Base-by-base conservation (phyloP, 2,329 filamentous ascomycete species). In the Aspergillus sp. region DNA sequence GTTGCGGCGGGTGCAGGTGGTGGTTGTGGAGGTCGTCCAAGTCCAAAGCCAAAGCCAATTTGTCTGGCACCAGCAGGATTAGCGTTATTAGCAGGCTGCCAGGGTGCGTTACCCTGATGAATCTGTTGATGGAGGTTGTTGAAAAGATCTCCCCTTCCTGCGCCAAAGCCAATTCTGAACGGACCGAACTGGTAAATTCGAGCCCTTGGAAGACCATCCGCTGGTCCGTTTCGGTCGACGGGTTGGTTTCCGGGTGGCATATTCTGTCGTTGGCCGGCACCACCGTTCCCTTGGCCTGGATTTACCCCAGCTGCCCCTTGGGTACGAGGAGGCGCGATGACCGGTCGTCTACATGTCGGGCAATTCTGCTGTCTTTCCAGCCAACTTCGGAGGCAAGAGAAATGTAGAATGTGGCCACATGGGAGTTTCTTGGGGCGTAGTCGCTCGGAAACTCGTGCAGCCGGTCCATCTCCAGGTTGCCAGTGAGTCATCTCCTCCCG, bases 311-410 rank as follows among this genome's bases (percentile, higher is more conserved):
- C 68, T 23, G 59, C 70, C 68, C 60, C 67, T 49, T 60, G 67
- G 51, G 63, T 66, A 68, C 47, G 70, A 58, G 43, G 70, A 61
- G 61, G 76, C 2, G 83, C 82, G 39, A 91, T 79, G 15, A 96
- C 95, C 15, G 93, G 88, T 51, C 90, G 85, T 66, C 95, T 87
- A 73, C 95, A 99, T 2, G 92, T 99, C 6, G 95, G 95, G 72
- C 95, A 99, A 35, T 96, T 93, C 77, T 99, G 95, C 74, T 99
- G 95, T 63, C 95, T 84, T 79, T 99, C 95, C 27, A 99, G 83
- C 95, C 95, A 99, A 73, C 93, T 96, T 75, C 95, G 91, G 57
- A 99, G 84, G 73, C 95, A 99, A 48, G 92, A 89, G 64, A 97
- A 90, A 74, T 99, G 95, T 40, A 99, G 78, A 40, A 98, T 95